Base-by-base conservation (phyloP, 352 stramenopile genomes). In the Phytopythium aichiense region DNA sequence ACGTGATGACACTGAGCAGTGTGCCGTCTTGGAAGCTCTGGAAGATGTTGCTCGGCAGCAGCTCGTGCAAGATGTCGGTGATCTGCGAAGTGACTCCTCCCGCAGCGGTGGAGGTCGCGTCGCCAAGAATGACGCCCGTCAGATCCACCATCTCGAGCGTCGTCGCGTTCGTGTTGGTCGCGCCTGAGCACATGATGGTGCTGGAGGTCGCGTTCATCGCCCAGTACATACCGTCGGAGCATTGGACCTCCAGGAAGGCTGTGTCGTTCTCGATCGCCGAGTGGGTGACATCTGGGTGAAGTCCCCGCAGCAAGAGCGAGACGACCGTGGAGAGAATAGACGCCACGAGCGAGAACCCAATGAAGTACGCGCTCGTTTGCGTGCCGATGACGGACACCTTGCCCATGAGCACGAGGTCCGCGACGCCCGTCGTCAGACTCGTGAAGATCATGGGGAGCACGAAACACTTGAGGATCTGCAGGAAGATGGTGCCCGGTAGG, bases 401-500 rank as follows among this genome's bases (percentile, higher is more conserved):
- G 5, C 62, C 62, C 30, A 64, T 30, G 15, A 64, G 40, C 28
- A 68, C 58, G 12, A 64, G 58, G 30, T 68, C 46, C 16, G 50
- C 58, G 20, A 68, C 49, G 33, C 56, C 57, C 1, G 58, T 60
- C 2, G 50, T 25, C 35, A 68, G n/a, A 52, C 50, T 64, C 6
- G 48, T 58, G 25, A 68, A 64, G 38, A 68, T 54, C 56, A 68
- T 63, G n/a, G 62, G 62, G 4, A 79, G 68, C 20, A 76, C 71
- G 42, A 79, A 69, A 25, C 64, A 75, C 48, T 76, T 73, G 58
- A 79, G 65, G 56, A 69, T 50, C 12, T 64, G 59, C 37, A 79
- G 46, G 42, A 76, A 79, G 22, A 79, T 59, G 22, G 68, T 65
- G 18, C 71, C 71, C 1, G 68, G 65, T 1, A 79, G 42, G 38